Conservation (phyloP, 2,329 filamentous ascomycete genomes). For the Ophiostoma triangulosporum region DNA sequence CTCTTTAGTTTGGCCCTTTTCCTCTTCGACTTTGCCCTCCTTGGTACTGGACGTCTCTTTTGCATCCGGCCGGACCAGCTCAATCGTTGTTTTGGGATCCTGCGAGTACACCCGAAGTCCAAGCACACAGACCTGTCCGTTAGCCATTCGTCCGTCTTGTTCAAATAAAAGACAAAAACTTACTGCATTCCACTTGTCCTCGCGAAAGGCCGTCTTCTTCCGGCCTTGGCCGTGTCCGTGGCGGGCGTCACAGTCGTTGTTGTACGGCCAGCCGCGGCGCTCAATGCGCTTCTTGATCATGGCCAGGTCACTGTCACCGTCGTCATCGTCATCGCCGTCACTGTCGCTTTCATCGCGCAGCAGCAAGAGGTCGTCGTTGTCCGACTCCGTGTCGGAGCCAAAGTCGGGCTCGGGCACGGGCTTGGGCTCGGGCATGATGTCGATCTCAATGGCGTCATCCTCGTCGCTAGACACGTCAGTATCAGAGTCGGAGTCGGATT, state of each 20-base stretch:
- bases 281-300: background rate
- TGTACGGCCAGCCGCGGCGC: background rate
- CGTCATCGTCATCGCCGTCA: background rate
- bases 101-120: constrained; percentile 6
- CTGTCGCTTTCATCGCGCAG: background rate
- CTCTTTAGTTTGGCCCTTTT: background rate
- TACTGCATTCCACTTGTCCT: constrained; percentile 7
- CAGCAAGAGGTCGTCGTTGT: background rate
- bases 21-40: background rate
- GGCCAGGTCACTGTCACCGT: background rate
- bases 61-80: background rate
- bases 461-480: background rate
- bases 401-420: constrained; percentile 8
- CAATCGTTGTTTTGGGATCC: background rate
- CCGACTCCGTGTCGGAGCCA: background rate
- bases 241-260: background rate
- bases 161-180: background rate
- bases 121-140: constrained; percentile 2
- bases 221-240: background rate
- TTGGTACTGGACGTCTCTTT: too few species aligned
- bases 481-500: background rate
- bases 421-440: background rate
- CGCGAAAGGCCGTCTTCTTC: background rate
- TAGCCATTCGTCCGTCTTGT: background rate
- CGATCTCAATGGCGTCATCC: background rate